phyloP scores from a whole-genome alignment of 371 early-diverging fungal genomes.

The Fennellomyces sp. region DNA sequence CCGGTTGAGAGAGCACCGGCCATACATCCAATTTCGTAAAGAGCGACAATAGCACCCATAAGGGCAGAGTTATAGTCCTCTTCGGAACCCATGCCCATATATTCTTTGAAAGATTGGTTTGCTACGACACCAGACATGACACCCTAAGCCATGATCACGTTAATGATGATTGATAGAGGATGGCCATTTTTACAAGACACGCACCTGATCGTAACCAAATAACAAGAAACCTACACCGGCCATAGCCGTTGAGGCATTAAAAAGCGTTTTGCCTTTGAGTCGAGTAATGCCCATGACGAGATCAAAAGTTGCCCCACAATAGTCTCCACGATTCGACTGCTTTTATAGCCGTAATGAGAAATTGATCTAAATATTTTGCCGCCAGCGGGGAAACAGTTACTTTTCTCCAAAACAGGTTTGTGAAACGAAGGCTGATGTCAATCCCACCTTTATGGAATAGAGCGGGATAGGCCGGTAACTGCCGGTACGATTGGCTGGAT shows the following conservation, averaged over 20 bases:
- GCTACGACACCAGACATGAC: conserved; percentile 53
- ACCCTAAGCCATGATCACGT: conserved; percentile 20
- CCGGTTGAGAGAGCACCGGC: conserved; percentile 30
- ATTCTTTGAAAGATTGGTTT: conserved; percentile 27
- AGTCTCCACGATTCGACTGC: neutral
- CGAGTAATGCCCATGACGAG: conserved; percentile 1
- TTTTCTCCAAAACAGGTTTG: conserved; percentile 1
- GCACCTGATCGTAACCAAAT: conserved; percentile 56
- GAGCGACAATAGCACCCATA: conserved; percentile 31
- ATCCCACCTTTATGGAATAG: conserved; percentile 3
- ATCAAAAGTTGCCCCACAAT: conserved; percentile 10
- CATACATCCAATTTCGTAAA: conserved; percentile 40
- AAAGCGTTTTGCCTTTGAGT: conserved; percentile 44
- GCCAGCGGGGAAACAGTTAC: neutral
- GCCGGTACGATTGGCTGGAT: conserved; percentile 2
- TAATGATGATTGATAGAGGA: neutral
- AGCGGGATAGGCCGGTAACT: conserved; percentile 2
- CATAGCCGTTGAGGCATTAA: conserved; percentile 41
- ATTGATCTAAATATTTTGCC: conserved; percentile 2
- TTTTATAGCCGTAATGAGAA: neutral
- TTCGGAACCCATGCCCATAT: conserved; percentile 30
- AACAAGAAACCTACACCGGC: conserved; percentile 54
- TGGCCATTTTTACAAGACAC: neutral
- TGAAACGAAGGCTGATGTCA: conserved; percentile 18
- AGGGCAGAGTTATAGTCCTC: conserved; percentile 27